Evolutionary conservation across 805 yeast species (phyloP).

Genomic region (Metschnikowia peoriensis): DNA sequence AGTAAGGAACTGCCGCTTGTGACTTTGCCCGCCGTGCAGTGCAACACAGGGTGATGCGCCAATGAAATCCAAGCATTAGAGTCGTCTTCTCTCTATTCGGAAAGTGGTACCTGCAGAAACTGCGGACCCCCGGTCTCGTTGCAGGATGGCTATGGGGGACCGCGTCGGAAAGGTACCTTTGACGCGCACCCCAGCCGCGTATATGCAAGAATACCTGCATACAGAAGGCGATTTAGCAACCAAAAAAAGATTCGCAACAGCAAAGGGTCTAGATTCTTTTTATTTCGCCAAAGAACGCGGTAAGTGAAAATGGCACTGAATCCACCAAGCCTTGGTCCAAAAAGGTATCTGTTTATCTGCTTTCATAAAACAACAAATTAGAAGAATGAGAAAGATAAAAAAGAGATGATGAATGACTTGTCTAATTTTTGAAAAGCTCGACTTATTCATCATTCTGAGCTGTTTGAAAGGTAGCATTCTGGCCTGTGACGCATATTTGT

Average conservation of each 20-base stretch:
- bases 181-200: background rate
- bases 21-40: background rate
- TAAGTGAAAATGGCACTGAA: no score
- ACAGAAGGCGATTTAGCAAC: background rate
- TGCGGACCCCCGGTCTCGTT: background rate
- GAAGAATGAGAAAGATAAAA: no score
- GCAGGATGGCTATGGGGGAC: constrained; percentile 12
- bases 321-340: no score
- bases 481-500: background rate
- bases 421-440: no score
- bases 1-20: no score
- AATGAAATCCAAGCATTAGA: background rate
- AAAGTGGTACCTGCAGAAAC: background rate
- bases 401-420: no score
- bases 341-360: no score
- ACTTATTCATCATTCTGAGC: background rate
- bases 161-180: constrained; percentile 3
- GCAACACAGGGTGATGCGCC: background rate
- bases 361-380: no score
- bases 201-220: background rate
- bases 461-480: background rate
- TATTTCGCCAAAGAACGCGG: no score
- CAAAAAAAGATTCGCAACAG: background rate
- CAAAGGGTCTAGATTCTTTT: background rate
- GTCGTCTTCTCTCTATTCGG: background rate